Conservation (phyloP, 2,329 filamentous ascomycete genomes). For the Hymenoscyphus repandus region DNA sequence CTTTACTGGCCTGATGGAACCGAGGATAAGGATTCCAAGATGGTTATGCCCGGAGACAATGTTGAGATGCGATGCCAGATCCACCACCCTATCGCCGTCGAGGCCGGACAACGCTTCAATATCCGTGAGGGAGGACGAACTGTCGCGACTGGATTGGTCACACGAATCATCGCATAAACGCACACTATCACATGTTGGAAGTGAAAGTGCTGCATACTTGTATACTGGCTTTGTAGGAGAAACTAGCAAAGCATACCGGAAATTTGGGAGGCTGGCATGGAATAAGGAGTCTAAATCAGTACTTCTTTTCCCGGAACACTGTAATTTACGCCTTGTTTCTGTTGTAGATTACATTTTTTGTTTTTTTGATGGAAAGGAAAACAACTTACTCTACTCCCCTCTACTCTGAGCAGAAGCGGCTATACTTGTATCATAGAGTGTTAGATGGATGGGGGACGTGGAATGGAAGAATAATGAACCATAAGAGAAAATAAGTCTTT, state of each 20-base stretch:
- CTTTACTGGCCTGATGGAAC: conserved; percentile 84
- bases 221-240: conserved; percentile 19
- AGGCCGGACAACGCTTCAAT: conserved; percentile 94
- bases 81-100: conserved; percentile 78
- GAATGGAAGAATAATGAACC: too few species aligned
- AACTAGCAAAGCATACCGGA: conserved; percentile 5
- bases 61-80: conserved; percentile 92
- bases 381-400: not conserved
- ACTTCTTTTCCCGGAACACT: not conserved
- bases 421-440: too few species aligned
- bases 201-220: conserved; percentile 13
- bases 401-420: not conserved
- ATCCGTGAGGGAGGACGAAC: conserved; percentile 93
- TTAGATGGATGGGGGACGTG: too few species aligned
- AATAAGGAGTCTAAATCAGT: conserved; percentile 19
- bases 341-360: not conserved
- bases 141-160: conserved; percentile 78
- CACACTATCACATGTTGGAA: not conserved
- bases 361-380: not conserved
- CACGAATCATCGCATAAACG: conserved; percentile 55
- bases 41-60: conserved; percentile 98
- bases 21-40: conserved; percentile 65
- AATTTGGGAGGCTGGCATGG: conserved; percentile 13
- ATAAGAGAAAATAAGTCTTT: too few species aligned
- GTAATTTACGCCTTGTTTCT: not conserved